Conservation (phyloP, 495 filamentous ascomycete species). For the Aspergillus diversus region DNA sequence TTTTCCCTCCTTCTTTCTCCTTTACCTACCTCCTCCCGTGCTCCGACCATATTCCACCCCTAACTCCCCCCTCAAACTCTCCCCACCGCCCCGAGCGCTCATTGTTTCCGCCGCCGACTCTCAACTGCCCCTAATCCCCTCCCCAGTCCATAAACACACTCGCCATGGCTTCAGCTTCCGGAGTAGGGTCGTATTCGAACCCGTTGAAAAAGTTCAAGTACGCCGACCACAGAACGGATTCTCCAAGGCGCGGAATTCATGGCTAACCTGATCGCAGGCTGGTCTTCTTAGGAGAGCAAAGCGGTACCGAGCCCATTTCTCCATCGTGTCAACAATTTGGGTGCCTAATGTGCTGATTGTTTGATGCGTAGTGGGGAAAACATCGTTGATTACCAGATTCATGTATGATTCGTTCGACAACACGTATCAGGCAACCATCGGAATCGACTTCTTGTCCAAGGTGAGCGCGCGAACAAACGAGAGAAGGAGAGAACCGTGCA, state of each 20-base stretch:
- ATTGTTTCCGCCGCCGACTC: slow-evolving; percentile 12
- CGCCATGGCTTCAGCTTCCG: slow-evolving; percentile 60
- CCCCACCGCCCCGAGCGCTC: slow-evolving; percentile 4
- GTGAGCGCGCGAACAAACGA: slow-evolving; percentile 42
- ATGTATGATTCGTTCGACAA: slow-evolving; percentile 99
- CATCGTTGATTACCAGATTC: slow-evolving; percentile 96
- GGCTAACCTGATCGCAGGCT: slow-evolving; percentile 59
- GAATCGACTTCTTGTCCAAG: slow-evolving; percentile 99
- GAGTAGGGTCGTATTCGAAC: slow-evolving; percentile 92
- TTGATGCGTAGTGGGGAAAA: slow-evolving; percentile 81
- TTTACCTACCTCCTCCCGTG: background rate
- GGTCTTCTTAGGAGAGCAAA: slow-evolving; percentile 97
- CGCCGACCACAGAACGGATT: slow-evolving; percentile 20
- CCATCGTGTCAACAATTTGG: background rate
- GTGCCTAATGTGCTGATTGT: slow-evolving; percentile 21
- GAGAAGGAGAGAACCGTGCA: too few relatives aligned
- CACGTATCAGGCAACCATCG: slow-evolving; percentile 99
- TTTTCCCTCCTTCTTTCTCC: slow-evolving; percentile 9
- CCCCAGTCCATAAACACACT: slow-evolving; percentile 24
- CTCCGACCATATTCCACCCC: background rate
- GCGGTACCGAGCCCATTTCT: slow-evolving; percentile 65
- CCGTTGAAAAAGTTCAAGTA: slow-evolving; percentile 99
- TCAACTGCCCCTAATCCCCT: slow-evolving; percentile 29
- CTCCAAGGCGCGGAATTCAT: slow-evolving; percentile 1
- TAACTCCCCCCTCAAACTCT: background rate